Evolutionary conservation across 148 eudicot species (phyloP).

Genomic region (Chenopodium quinoa): DNA sequence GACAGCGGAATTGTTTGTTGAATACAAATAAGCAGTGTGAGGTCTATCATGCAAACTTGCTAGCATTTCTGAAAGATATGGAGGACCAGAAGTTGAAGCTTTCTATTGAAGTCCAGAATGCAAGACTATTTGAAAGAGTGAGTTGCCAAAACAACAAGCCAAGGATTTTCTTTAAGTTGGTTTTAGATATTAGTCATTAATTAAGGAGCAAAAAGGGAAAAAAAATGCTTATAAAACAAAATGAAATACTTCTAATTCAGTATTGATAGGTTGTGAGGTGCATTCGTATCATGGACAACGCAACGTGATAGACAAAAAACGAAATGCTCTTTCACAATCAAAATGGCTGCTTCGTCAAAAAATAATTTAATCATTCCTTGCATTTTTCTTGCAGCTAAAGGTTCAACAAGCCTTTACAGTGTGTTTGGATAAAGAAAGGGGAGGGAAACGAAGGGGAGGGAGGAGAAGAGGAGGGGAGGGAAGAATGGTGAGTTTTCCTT

Average conservation of each 20-base stretch:
- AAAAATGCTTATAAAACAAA: background rate
- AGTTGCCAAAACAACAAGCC: slow-evolving; percentile 9
- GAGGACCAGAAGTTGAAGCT: slow-evolving; percentile 47
- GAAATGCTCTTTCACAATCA: no score
- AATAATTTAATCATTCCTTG: no score
- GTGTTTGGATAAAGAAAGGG: no score
- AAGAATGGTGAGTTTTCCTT: no score
- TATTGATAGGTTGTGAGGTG: background rate
- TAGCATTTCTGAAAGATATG: slow-evolving; percentile 40
- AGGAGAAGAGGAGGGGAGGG: no score
- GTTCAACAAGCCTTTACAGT: no score
- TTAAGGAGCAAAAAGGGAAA: background rate
- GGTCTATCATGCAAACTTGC: slow-evolving; percentile 25
- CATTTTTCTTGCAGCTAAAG: no score
- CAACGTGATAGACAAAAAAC: no score
- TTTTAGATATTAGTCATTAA: background rate
- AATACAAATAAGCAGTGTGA: slow-evolving; percentile 24
- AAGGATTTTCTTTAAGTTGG: background rate
- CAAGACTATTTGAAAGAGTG: slow-evolving; percentile 39
- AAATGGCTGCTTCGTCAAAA: no score
- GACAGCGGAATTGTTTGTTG: slow-evolving; percentile 35
- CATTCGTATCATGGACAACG: slow-evolving; percentile 2
- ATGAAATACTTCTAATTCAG: background rate
- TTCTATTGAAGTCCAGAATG: slow-evolving; percentile 47
- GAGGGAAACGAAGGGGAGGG: no score